A percentile compares a stretch with the other conserved stretches of the same genome.
These are phyloP conservation scores for Penicillium malachiteum DNA, from an alignment of 495 filamentous ascomycete species.

Conservation along the genomic window DNA sequence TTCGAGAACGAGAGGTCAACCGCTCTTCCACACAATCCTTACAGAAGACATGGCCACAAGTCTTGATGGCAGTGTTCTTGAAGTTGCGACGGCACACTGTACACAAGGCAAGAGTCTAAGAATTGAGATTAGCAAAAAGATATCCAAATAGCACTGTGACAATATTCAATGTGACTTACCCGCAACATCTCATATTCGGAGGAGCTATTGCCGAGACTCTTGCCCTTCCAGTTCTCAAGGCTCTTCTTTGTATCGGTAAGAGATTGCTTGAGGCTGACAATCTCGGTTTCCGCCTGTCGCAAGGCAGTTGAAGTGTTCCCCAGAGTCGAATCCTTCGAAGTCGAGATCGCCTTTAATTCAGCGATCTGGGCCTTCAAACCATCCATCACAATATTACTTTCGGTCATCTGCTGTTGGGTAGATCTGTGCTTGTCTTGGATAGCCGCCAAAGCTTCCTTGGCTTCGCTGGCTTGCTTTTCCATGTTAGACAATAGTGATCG, in stretches of 20 bases:
- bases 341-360: conserved; percentile 69
- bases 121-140: conserved; percentile 34
- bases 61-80: conserved; percentile 89
- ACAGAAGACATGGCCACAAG: conserved; percentile 97
- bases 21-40: conserved; percentile 83
- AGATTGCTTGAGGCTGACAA: conserved; percentile 68
- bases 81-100: conserved; percentile 85
- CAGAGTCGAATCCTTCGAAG: conserved; percentile 66
- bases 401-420: conserved; percentile 66
- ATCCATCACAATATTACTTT: conserved; percentile 66
- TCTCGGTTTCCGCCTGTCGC: conserved; percentile 70
- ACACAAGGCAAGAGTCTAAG: conserved; percentile 81
- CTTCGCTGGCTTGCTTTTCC: conserved; percentile 84
- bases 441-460: conserved; percentile 68
- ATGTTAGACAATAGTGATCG: conserved; percentile 69
- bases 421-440: conserved; percentile 66
- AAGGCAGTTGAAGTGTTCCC: conserved; percentile 54
- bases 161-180: conserved; percentile 52
- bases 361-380: conserved; percentile 71
- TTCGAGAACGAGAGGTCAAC: conserved; percentile 81
- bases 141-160: background rate
- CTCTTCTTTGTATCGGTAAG: conserved; percentile 74
- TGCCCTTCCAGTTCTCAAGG: conserved; percentile 76
- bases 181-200: conserved; percentile 80
- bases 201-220: conserved; percentile 73